phyloP scores from a whole-genome alignment of 148 eudicot genomes.

The Cornus kousa region DNA sequence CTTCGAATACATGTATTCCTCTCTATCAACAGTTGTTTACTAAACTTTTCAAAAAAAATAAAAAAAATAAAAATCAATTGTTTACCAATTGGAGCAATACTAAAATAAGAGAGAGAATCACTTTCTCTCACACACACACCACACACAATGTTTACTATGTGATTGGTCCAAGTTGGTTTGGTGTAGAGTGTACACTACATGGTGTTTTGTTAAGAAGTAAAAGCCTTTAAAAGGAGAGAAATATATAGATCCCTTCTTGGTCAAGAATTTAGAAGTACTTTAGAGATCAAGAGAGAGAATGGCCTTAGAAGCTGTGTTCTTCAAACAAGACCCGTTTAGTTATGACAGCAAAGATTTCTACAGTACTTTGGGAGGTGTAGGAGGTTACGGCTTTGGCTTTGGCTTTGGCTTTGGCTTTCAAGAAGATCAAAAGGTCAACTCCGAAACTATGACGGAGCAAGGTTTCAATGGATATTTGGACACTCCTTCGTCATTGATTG shows the following conservation, averaged over 20 bases:
- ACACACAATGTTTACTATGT: not conserved
- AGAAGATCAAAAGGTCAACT: constrained; percentile 1
- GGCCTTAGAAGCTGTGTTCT: constrained; percentile 43
- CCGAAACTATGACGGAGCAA: not conserved
- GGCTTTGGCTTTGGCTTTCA: constrained; percentile 15
- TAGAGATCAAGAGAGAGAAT: constrained; percentile 13
- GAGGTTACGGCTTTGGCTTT: constrained; percentile 5
- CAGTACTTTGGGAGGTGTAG: not conserved
- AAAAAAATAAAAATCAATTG: no score
- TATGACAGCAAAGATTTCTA: constrained; percentile 19
- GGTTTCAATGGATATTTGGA: constrained; percentile 7
- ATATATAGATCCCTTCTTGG: no score
- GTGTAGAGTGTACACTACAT: not conserved
- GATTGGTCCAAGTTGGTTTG: not conserved
- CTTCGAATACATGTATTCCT: no score
- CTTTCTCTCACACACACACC: not conserved
- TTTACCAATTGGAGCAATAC: no score
- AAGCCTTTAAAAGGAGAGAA: not conserved
- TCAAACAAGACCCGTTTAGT: constrained; percentile 32
- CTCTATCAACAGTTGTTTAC: no score
- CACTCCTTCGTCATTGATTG: constrained; percentile 2
- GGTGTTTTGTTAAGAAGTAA: not conserved
- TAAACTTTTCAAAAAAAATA: no score
- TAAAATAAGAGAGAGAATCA: not conserved
- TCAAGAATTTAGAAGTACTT: no score